phyloP scores from a whole-genome alignment of 768 basidiomycete genomes.

The Aureoboletus auriporus region DNA sequence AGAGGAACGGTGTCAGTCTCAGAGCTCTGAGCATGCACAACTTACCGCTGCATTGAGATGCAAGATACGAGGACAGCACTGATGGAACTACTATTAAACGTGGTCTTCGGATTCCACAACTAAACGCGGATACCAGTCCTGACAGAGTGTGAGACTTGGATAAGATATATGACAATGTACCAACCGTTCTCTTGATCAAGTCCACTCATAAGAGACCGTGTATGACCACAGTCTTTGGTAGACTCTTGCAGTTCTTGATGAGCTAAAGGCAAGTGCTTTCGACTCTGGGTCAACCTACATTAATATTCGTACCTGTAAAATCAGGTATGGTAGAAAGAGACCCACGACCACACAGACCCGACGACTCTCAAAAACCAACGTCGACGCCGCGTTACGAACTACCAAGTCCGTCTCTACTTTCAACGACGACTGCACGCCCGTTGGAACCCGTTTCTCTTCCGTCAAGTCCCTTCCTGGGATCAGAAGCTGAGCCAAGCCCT shows the following conservation, averaged over 20 bases:
- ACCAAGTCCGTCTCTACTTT: conserved; percentile 22
- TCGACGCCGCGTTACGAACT: conserved; percentile 21
- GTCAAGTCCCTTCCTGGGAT: too few relatives aligned
- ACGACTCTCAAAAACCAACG: conserved; percentile 25
- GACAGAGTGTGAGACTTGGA: neutral
- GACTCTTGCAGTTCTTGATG: conserved; percentile 39
- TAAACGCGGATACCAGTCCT: conserved; percentile 73
- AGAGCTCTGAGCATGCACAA: too few relatives aligned
- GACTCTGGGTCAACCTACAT: too few relatives aligned
- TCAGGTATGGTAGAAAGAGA: too few relatives aligned
- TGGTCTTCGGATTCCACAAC: too few relatives aligned
- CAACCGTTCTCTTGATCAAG: conserved; percentile 50
- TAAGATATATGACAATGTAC: neutral
- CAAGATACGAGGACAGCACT: too few relatives aligned
- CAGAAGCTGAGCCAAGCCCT: conserved; percentile 10
- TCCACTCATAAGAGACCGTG: conserved; percentile 56
- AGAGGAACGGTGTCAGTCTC: too few relatives aligned
- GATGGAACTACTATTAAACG: too few relatives aligned
- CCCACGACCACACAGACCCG: conserved; percentile 5
- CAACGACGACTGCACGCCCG: neutral
- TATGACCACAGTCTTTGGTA: conserved; percentile 57
- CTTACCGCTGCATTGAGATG: too few relatives aligned
- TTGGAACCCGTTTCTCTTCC: too few relatives aligned
- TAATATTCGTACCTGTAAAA: too few relatives aligned
- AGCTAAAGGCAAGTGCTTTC: too few relatives aligned